Evolutionary conservation across 177 flowering plant species (phyloP).

Genomic region (Vitis hybrid): DNA sequence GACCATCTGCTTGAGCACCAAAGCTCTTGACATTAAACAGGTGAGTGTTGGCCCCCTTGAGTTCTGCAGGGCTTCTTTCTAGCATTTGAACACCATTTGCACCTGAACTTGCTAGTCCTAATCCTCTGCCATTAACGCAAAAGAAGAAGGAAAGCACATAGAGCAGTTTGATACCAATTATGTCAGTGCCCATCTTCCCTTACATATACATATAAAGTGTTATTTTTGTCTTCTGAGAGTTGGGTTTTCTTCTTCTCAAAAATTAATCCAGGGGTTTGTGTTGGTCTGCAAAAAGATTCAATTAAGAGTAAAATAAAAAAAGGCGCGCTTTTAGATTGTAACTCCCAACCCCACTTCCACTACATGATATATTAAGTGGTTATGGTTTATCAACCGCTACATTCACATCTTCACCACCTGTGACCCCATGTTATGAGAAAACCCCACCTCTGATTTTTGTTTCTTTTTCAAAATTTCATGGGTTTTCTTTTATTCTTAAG

Average conservation of each 20-base stretch:
- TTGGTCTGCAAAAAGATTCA: background rate
- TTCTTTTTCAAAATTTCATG: too few species aligned
- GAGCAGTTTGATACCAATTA: conserved; percentile 2
- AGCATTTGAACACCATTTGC: too few species aligned
- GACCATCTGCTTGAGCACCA: conserved; percentile 53
- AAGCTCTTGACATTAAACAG: conserved; percentile 38
- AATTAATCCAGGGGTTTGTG: background rate
- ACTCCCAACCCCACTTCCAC: conserved; percentile 2
- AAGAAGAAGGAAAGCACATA: conserved; percentile 5
- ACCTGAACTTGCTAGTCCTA: background rate
- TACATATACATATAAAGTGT: too few species aligned
- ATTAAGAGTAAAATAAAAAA: background rate
- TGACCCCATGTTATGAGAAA: background rate
- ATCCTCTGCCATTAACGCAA: conserved; percentile 10
- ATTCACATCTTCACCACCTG: background rate
- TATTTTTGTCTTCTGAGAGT: background rate
- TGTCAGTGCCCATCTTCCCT: conserved; percentile 8
- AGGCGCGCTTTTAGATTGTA: conserved; percentile 2
- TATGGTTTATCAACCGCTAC: background rate
- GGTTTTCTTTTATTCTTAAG: too few species aligned
- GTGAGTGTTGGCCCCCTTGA: background rate
- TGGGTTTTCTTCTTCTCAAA: background rate
- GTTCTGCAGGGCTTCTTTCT: background rate
- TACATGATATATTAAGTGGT: too few species aligned
- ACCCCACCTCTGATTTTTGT: background rate